Base-by-base conservation (phyloP, 495 filamentous ascomycete genomes). In the Neurospora sp. region DNA sequence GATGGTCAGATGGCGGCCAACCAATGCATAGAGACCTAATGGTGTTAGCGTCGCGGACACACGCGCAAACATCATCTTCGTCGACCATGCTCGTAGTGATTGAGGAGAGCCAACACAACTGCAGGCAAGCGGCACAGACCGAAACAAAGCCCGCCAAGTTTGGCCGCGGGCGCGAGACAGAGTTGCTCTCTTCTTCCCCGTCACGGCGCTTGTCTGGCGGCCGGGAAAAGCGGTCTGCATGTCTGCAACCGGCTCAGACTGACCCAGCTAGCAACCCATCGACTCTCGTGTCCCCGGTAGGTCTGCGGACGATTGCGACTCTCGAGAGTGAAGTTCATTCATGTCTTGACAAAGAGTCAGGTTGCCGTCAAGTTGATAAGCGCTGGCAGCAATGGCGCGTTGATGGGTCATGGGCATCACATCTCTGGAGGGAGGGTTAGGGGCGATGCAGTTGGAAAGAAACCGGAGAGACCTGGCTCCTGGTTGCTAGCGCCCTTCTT, bases 401-500 rank as follows among this genome's bases (percentile, higher is more conserved):
- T 27, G 54, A 62, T 62, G 54, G 20, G 12, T 27, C 23, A 62
- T 62, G 54, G 20, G 12, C 23, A 31, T 62, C 54, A 62, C 20
- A 62, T 31, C 49, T 62, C 12, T 62, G 23, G 23, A 9, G 12
- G 54, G 54, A 66, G 27, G 54, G 14, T 10, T 66, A 66, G 27
- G 54, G 20, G 20, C 11, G 1, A 27, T 27, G 10, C 20, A 14
- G 20, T 12, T 27, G 20, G 20, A 60, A 60, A 27, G 11, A 60
- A 60, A 60, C 49, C n/a, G 18, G n/a, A 46, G 20, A 54, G 20
- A 12, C 46, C 20, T 54, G 46, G 46, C 20, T 54, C 23, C 54
- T 62, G 23, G 54, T 31, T 62, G 27, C 27, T 62, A 80, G 75
- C 62, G 62, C 73, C 12, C 27, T 37, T 16, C 71, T 77, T 75